Evolutionary conservation across 2,329 filamentous ascomycete species (phyloP).

Genomic region (Fusarium falciforme): DNA sequence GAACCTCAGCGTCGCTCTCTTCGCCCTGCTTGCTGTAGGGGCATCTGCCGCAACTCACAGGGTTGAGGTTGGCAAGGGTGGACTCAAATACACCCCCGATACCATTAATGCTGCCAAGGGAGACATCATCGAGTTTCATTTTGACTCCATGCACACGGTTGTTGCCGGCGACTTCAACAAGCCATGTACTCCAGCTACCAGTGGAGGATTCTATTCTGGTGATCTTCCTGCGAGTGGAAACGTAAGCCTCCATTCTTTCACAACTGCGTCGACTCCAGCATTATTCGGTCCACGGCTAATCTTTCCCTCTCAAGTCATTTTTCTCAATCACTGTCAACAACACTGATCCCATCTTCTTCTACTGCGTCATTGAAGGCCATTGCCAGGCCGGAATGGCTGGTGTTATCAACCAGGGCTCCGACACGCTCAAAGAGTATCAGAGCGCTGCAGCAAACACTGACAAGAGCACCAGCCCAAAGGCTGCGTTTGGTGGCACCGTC

Average conservation of each 20-base stretch:
- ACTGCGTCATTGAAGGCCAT: conserved; percentile 44
- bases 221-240: background rate
- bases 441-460: conserved; percentile 8
- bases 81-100: background rate
- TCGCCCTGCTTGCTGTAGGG: background rate
- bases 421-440: conserved; percentile 35
- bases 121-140: conserved; percentile 66
- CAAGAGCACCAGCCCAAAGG: conserved; percentile 18
- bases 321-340: conserved; percentile 45
- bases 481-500: conserved; percentile 21
- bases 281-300: background rate
- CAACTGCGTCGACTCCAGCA: background rate
- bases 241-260: background rate
- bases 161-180: conserved; percentile 60
- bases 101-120: conserved; percentile 56
- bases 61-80: background rate
- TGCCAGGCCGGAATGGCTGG: conserved; percentile 49
- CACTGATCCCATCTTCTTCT: conserved; percentile 47
- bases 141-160: conserved; percentile 63
- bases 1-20: background rate
- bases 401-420: conserved; percentile 42
- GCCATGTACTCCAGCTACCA: conserved; percentile 56
- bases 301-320: background rate
- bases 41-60: background rate
- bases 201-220: conserved; percentile 31